Evolutionary conservation across 176 grass and related monocot species (phyloP), one percentile per base, ranked within the genome.

Genomic region (Oryza australiensis): DNA sequence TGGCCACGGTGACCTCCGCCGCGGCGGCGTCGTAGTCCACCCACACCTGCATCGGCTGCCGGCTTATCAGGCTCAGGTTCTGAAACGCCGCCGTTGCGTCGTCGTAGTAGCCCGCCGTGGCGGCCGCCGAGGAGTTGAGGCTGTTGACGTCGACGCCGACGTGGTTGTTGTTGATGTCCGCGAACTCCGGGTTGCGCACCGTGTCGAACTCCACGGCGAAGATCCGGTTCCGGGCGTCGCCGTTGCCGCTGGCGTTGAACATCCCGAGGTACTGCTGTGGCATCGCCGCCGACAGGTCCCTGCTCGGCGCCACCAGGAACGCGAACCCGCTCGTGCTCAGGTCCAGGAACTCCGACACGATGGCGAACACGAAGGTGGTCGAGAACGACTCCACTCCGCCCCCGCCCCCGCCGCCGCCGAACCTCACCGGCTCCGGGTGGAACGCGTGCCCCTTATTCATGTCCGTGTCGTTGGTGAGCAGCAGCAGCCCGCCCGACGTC

Each of bases 141-240:
- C 87, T 83, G 86, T 88, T 88, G 76, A 89, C 82, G 71, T 85
- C 87, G 23, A 89, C 70, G 51, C 87, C 87, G 63, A 84, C 70
- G 71, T 89, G 87, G 64, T 89, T 80, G 64, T 70, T 84, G 82
- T 85, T 63, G 76, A 89, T 84, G 70, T 89, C 87, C 3, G 24
- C 87, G 51, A 89, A 89, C 70, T 89, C 87, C 70, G 87, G 76
- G 64, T 89, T 89, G 48, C 70, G 87, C 49, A 88, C 82, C 29
- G 77, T 89, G 76, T 85, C 87, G 12, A 89, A 5, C 82, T 85
- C 87, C 3, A 89, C 82, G 63, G 76, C 82, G 70, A 89, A 80
- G 38, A 80, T 2, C 76, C 14, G 76, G 51, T 85, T 89, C 7
- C 76, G 28, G 2, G 51, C 3, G 70, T 89, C 87, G 49, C 87